These are phyloP conservation scores for Podospora conica DNA, from an alignment of 495 filamentous ascomycete species.

Conservation along the genomic window DNA sequence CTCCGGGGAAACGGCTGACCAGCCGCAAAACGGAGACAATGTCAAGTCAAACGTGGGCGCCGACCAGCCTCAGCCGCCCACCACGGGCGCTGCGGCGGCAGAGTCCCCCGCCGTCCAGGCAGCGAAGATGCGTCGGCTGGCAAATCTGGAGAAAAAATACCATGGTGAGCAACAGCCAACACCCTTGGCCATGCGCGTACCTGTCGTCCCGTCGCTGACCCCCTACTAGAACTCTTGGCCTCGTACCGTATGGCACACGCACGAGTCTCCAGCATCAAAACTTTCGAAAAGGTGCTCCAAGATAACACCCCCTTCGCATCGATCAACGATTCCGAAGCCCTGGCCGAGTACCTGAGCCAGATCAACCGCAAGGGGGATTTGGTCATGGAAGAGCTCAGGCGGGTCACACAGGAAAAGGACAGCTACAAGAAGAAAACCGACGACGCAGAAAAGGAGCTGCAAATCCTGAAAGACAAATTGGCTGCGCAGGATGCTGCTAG, in stretches of 20 bases:
- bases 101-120: neutral
- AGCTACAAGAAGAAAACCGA: constrained; percentile 68
- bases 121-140: neutral
- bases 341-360: constrained; percentile 93
- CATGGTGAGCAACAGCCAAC: constrained; percentile 49
- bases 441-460: constrained; percentile 59
- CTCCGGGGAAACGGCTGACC: neutral
- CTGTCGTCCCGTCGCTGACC: neutral
- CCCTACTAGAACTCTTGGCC: constrained; percentile 68
- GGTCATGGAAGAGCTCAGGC: constrained; percentile 87
- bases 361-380: constrained; percentile 80
- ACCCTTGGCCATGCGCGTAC: neutral
- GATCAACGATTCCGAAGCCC: constrained; percentile 74
- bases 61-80: neutral
- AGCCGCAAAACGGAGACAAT: constrained; percentile 7
- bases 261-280: constrained; percentile 75
- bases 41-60: neutral
- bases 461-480: constrained; percentile 45
- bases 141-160: constrained; percentile 77
- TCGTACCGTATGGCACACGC: constrained; percentile 89
- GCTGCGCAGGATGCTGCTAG: constrained; percentile 26
- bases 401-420: constrained; percentile 76
- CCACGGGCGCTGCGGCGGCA: neutral
- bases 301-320: constrained; percentile 88
- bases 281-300: constrained; percentile 82